phyloP scores from a whole-genome alignment of 139 green algal genomes.

The Micractinium sp. region DNA sequence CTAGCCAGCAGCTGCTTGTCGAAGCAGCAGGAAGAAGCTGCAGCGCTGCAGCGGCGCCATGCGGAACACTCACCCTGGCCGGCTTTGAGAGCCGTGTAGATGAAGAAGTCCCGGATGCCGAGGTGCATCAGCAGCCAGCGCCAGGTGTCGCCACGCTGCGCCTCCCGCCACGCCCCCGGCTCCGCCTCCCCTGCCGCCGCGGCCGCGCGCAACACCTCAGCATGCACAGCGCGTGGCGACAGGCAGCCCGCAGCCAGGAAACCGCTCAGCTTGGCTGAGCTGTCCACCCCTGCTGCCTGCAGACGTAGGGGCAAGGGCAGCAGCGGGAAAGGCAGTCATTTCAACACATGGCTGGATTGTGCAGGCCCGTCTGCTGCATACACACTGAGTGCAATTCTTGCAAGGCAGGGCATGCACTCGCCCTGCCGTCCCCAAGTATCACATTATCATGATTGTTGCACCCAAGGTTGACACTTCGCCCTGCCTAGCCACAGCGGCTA shows the following conservation, averaged over 20 bases:
- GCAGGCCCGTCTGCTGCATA: too few species aligned
- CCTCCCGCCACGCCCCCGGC: conserved; percentile 3
- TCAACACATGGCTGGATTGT: too few species aligned
- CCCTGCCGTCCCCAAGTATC: too few species aligned
- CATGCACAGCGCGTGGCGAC: conserved; percentile 59
- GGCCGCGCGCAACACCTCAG: conserved; percentile 42
- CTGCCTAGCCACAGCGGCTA: too few species aligned
- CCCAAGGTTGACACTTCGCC: too few species aligned
- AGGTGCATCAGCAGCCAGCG: conserved; percentile 64
- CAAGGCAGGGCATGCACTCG: too few species aligned
- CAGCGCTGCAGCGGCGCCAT: background rate
- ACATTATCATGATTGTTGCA: too few species aligned
- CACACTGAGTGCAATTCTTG: too few species aligned
- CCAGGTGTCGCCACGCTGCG: conserved; percentile 14
- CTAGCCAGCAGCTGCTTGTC: background rate
- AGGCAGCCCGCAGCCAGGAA: conserved; percentile 78
- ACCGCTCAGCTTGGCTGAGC: conserved; percentile 74
- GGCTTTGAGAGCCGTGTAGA: conserved; percentile 60
- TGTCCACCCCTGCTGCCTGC: conserved; percentile 57
- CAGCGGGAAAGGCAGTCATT: background rate
- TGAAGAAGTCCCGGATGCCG: conserved; percentile 75
- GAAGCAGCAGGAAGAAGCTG: background rate
- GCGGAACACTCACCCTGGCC: conserved; percentile 38
- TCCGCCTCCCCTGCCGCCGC: background rate
- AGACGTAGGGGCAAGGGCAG: background rate